Base-by-base conservation (phyloP, 1,284 basidiomycete genomes). In the Bondarzewia mesenterica region DNA sequence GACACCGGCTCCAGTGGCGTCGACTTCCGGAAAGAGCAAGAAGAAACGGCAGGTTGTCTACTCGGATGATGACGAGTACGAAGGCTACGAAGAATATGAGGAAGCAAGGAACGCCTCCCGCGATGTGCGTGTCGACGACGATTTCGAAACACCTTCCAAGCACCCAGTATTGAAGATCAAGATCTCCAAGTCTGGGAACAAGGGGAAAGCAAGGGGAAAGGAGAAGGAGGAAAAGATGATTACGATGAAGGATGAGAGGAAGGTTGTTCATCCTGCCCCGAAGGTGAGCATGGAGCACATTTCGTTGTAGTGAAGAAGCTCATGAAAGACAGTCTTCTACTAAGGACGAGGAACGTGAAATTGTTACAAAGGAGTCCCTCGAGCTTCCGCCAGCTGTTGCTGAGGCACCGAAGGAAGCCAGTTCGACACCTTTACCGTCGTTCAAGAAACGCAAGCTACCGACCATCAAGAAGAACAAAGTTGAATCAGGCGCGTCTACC, bases 381-480 rank as follows among this genome's bases (percentile, higher is more conserved):
- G 5, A 12, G 3, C 21, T 2, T 18, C 10, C 38, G 38, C 38
- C 41, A 14, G 23, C 50, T n/a, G 44, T 39, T 21, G 48, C 53
- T 7, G 50, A 52, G 12, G 21, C 41, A 40, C 57, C 39, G 38
- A 50, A 48, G 51, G 54, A 58, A 2, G 45, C 52, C 26, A 48
- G 59, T 23, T 50, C 66, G 15, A 55, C 62, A 12, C 62, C 66
- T 14, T 46, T 55, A 27, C 54, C 54, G 39, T 51, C 50, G 12
- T 55, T 55, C 6, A 82, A 81, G 67, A 83, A 82, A 57, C 73
- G 69, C 44, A 86, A 85, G 57, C 68, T 85, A 12, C 85, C 85
- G 2, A 68, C 76, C 7, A 88, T 88, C 53, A 87, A 78, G 70
- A 88, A 88, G 66, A 83, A 74, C 58, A 87, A 85, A 60, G 54